Conservation (phyloP, 208 protist species). For the Leishmania gerbilli region DNA sequence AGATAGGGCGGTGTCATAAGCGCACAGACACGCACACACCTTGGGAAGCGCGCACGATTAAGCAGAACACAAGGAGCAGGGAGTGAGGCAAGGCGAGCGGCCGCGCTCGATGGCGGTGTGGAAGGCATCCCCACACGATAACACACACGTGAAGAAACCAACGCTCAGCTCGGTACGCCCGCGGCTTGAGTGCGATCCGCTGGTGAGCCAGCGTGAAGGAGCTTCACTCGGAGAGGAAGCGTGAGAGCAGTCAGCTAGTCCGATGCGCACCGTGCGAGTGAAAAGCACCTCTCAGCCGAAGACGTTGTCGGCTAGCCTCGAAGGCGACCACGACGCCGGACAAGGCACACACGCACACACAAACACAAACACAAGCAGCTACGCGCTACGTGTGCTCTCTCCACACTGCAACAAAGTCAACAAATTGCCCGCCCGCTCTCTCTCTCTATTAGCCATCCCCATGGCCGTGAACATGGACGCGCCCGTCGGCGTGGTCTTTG, state of each 20-base stretch:
- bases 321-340: neutral
- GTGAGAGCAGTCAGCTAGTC: neutral
- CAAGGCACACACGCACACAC: neutral
- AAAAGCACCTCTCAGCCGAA: neutral
- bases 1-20: neutral
- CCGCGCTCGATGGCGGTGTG: neutral
- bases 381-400: neutral
- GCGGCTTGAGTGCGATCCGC: neutral
- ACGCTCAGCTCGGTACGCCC: neutral
- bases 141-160: neutral
- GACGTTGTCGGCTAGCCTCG: neutral
- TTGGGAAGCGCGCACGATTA: neutral
- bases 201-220: neutral
- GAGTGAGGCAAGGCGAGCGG: neutral
- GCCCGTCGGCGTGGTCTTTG: neutral
- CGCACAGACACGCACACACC: neutral
- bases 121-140: neutral
- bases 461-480: constrained; percentile 31
- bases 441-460: constrained; percentile 14
- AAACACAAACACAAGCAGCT: neutral
- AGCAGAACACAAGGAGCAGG: neutral
- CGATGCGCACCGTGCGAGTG: neutral
- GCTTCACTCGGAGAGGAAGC: neutral
- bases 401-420: neutral
- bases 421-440: neutral